Percentiles rank a stretch among this genome's conserved stretches.
Conservation (phyloP, 78 protist genomes). For the Emiliania huxleyi region DNA sequence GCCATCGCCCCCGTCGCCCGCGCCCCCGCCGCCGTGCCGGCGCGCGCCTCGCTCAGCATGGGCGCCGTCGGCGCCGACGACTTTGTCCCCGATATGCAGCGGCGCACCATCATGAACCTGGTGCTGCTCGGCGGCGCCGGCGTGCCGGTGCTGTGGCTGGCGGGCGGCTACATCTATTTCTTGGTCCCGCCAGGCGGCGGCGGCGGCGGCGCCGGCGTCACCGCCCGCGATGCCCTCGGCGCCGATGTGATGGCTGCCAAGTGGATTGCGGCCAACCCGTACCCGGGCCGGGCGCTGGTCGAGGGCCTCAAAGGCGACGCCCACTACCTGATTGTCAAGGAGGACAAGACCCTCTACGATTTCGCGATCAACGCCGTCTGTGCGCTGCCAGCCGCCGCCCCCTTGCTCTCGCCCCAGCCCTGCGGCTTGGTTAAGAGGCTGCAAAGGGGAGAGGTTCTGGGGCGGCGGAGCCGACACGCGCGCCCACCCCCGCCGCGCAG, state of each 20-base stretch:
- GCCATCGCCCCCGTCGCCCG: background rate
- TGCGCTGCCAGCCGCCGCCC: background rate
- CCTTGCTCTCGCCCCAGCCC: background rate
- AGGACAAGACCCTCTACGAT: conserved; percentile 2
- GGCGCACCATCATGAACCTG: conserved; percentile 37
- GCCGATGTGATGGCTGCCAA: background rate
- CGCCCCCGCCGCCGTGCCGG: background rate
- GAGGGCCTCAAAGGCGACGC: conserved; percentile 51
- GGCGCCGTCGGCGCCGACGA: background rate
- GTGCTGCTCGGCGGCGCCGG: conserved; percentile 33
- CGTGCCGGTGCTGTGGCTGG: conserved; percentile 19
- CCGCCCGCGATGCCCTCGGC: background rate
- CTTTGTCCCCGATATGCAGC: conserved; percentile 40
- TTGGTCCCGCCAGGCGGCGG: background rate
- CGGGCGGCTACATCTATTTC: background rate
- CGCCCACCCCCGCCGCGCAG: background rate
- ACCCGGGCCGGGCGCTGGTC: conserved; percentile 19
- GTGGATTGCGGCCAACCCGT: background rate
- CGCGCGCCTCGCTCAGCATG: background rate
- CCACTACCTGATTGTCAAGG: conserved; percentile 35
- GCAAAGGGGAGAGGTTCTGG: no score
- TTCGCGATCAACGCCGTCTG: conserved; percentile 51
- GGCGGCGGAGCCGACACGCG: no score
- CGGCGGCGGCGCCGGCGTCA: background rate
- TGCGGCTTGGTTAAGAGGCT: background rate